These are phyloP conservation scores for Phylloporus arenicola DNA, from an alignment of 768 basidiomycete genomes.

Conservation along the genomic window DNA sequence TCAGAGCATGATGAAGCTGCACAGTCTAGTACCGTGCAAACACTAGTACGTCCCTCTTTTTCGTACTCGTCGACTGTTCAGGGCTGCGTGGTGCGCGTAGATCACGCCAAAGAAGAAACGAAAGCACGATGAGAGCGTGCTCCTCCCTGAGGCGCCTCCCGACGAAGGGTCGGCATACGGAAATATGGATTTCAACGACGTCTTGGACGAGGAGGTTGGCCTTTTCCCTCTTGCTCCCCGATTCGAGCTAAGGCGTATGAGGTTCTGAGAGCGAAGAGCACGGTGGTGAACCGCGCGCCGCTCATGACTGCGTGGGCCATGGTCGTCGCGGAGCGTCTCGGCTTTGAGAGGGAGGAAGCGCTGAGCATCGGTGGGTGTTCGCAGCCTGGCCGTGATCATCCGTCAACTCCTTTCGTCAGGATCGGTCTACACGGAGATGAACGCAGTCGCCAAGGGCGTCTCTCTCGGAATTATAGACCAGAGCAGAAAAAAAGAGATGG, in stretches of 20 bases:
- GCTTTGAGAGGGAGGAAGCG: conserved; percentile 85
- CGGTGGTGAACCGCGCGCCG: conserved; percentile 85
- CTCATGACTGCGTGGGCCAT: conserved; percentile 93
- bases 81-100: conserved; percentile 21
- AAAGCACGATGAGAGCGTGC: conserved; percentile 44
- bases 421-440: conserved; percentile 91
- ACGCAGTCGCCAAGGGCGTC: conserved; percentile 79
- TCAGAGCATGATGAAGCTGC: conserved; percentile 1
- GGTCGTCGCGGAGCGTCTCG: conserved; percentile 77
- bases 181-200: conserved; percentile 66
- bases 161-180: conserved; percentile 49
- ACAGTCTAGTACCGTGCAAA: conserved; percentile 21
- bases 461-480: conserved; percentile 72
- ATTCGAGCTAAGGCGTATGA: conserved; percentile 24
- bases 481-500: conserved; percentile 48
- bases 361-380: conserved; percentile 73
- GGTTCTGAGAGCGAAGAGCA: conserved; percentile 55
- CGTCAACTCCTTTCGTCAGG: conserved; percentile 39
- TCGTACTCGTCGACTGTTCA: not conserved
- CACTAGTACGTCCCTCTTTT: conserved; percentile 24
- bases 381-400: not conserved
- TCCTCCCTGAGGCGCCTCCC: conserved; percentile 45
- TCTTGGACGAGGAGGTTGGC: conserved; percentile 64
- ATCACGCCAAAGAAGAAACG: conserved; percentile 52
- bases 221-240: not conserved